These are phyloP conservation scores for Candida maesae DNA, from an alignment of 805 yeast species.

Conservation along the genomic window DNA sequence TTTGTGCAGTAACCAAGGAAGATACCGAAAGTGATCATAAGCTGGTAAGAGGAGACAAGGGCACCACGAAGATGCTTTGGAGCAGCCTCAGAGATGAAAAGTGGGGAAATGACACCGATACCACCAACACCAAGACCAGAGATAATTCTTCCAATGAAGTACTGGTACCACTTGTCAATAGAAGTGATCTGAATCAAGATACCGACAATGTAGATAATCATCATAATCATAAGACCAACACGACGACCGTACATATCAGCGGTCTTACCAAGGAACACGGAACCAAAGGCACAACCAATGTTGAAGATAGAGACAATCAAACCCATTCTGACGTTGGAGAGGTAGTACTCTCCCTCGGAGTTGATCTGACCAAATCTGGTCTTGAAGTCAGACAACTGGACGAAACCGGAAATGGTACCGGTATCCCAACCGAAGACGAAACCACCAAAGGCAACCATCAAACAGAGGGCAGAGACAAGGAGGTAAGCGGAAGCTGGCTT, in stretches of 20 bases:
- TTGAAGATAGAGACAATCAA: conserved; percentile 59
- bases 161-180: conserved; percentile 59
- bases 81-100: conserved; percentile 66
- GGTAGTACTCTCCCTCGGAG: conserved; percentile 40
- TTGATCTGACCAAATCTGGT: conserved; percentile 50
- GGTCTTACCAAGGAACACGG: conserved; percentile 51
- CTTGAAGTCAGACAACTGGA: conserved; percentile 50
- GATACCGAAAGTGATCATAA: conserved; percentile 68
- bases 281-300: conserved; percentile 76
- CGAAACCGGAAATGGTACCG: conserved; percentile 75
- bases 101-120: conserved; percentile 70
- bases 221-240: conserved; percentile 55
- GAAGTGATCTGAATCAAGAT: conserved; percentile 61
- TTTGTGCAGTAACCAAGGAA: conserved; percentile 73
- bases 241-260: conserved; percentile 69
- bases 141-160: conserved; percentile 62
- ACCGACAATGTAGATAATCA: conserved; percentile 64
- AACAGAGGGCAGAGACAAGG: conserved; percentile 30
- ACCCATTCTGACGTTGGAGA: conserved; percentile 54
- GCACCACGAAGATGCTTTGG: conserved; percentile 73
- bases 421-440: conserved; percentile 79
- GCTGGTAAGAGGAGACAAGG: conserved; percentile 64
- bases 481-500: conserved; percentile 31
- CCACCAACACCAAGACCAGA: conserved; percentile 80
- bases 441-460: conserved; percentile 69